These are phyloP conservation scores for Aspergillus pseudonomiae DNA, from an alignment of 2,329 filamentous ascomycete genomes.

Conservation along the genomic window DNA sequence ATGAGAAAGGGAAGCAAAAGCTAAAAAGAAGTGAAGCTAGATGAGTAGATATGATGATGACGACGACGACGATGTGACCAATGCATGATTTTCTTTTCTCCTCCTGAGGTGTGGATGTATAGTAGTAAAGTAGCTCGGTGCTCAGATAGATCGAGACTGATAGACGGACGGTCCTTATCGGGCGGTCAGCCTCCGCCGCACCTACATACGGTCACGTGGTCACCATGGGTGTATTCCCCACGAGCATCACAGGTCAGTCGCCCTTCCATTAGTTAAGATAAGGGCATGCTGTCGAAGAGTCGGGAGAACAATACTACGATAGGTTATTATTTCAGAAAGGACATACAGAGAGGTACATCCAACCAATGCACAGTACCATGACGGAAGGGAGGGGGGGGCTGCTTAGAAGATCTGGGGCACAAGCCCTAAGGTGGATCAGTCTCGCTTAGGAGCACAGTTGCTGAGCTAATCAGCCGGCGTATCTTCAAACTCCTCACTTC, in stretches of 20 bases:
- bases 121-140: not conserved
- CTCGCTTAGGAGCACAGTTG: conserved; percentile 43
- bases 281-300: not conserved
- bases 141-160: not conserved
- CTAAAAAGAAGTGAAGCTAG: conserved; percentile 4
- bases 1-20: not conserved
- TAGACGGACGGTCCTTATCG: not conserved
- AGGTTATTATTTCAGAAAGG: not conserved
- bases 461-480: conserved; percentile 45
- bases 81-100: not conserved
- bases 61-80: not conserved
- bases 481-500: conserved; percentile 44
- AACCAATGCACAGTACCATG: not conserved
- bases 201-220: not conserved
- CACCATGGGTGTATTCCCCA: not conserved
- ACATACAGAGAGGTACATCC: not conserved
- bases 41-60: not conserved
- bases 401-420: conserved; percentile 25
- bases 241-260: not conserved
- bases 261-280: not conserved
- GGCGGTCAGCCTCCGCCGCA: not conserved
- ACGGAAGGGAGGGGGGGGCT: not conserved
- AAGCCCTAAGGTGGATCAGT: conserved; percentile 41
- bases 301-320: not conserved
- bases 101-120: not conserved